phyloP scores from a whole-genome alignment of 495 filamentous ascomycete species.

The Talaromyces liani region DNA sequence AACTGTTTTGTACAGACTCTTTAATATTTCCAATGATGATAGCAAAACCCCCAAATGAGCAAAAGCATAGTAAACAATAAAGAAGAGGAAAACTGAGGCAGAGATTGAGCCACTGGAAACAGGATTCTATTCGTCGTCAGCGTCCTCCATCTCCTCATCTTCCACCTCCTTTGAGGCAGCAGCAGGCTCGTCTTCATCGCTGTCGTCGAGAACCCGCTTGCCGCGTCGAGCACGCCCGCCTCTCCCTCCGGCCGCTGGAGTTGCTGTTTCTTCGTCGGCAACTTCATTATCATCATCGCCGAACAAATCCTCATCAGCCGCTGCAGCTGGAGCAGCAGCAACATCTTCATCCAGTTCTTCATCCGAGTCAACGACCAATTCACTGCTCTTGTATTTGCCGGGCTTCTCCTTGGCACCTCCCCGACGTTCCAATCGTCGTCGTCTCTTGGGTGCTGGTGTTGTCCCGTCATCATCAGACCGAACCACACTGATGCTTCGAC shows the following conservation, averaged over 20 bases:
- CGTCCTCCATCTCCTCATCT: slow-evolving; percentile 19
- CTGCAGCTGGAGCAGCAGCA: slow-evolving; percentile 20
- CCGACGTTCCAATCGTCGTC: slow-evolving; percentile 43
- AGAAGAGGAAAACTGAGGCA: too few species aligned
- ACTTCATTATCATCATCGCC: slow-evolving; percentile 23
- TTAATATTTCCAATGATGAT: not conserved
- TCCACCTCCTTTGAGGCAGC: slow-evolving; percentile 11
- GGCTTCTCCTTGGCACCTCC: slow-evolving; percentile 50
- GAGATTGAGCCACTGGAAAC: not conserved
- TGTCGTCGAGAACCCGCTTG: slow-evolving; percentile 37
- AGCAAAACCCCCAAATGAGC: not conserved
- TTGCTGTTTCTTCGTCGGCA: slow-evolving; percentile 23
- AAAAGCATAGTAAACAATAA: slow-evolving; percentile 2
- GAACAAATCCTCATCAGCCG: slow-evolving; percentile 12
- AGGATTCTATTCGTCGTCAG: slow-evolving; percentile 7
- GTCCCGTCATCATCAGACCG: slow-evolving; percentile 20
- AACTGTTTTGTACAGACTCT: slow-evolving; percentile 5
- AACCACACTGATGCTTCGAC: slow-evolving; percentile 20
- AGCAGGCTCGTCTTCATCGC: slow-evolving; percentile 22
- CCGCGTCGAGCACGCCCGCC: slow-evolving; percentile 29
- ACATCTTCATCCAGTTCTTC: slow-evolving; percentile 34
- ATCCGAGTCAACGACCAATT: slow-evolving; percentile 72
- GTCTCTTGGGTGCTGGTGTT: slow-evolving; percentile 39
- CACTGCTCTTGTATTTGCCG: slow-evolving; percentile 70
- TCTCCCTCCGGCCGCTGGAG: slow-evolving; percentile 16